phyloP scores from a whole-genome alignment of 768 basidiomycete genomes.

The Leccinum arenicola region DNA sequence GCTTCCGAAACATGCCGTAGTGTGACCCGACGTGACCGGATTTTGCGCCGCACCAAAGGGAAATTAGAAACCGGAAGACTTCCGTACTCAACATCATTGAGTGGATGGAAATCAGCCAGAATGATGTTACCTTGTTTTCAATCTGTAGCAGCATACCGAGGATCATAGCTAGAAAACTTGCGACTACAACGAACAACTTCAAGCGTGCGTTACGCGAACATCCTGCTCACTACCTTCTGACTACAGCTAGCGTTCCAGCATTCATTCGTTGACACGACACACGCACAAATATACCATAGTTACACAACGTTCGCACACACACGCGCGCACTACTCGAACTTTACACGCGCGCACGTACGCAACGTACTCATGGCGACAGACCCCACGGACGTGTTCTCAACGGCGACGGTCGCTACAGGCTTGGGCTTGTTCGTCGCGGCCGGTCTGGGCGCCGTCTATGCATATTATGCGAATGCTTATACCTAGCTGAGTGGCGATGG shows the following conservation, averaged over 20 bases:
- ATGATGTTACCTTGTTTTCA: no score
- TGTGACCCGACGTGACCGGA: no score
- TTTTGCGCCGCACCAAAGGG: no score
- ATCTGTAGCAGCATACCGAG: no score
- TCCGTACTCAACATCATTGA: no score
- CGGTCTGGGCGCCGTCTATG: constrained; percentile 17
- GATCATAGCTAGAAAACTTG: background rate
- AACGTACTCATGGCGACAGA: constrained; percentile 41
- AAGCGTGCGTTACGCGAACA: no score
- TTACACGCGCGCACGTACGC: background rate
- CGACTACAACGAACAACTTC: no score
- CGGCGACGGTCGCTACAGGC: constrained; percentile 33
- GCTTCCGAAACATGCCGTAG: no score
- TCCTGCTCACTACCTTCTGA: no score
- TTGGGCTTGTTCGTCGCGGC: constrained; percentile 25
- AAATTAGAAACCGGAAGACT: no score
- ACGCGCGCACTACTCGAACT: background rate
- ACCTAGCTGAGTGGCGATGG: background rate
- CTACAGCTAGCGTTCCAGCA: no score
- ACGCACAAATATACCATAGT: background rate
- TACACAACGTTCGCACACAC: background rate
- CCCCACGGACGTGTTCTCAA: constrained; percentile 35
- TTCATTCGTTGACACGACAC: background rate
- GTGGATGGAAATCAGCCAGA: no score
- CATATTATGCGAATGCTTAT: constrained; percentile 4